Percentiles rank a stretch among this genome's conserved stretches.
phyloP scores from a whole-genome alignment of 2,329 filamentous ascomycete species.

The Colletotrichum sublineola region DNA sequence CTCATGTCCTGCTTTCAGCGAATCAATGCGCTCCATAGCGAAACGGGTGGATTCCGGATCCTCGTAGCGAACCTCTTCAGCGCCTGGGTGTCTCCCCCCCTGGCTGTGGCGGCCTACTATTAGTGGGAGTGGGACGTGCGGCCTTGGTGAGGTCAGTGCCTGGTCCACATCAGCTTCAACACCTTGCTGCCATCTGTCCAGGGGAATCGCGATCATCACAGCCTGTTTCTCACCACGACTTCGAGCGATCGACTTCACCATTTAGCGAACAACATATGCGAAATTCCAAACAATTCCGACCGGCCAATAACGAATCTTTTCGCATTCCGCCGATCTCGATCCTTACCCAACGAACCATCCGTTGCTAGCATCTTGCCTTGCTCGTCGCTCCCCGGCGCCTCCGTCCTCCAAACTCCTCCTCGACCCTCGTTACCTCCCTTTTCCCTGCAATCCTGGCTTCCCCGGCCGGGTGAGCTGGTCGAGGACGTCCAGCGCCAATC shows the following conservation, averaged over 20 bases:
- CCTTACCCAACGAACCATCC: not conserved
- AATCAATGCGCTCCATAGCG: conserved; percentile 4
- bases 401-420: conserved; percentile 11
- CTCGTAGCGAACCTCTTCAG: conserved; percentile 35
- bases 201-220: conserved; percentile 33
- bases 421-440: conserved; percentile 17
- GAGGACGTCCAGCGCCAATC: conserved; percentile 41
- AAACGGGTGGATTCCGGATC: not conserved
- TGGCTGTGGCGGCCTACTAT: conserved; percentile 8
- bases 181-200: conserved; percentile 37
- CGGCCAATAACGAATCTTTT: not conserved
- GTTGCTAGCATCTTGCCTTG: not conserved
- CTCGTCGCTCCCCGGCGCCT: conserved; percentile 26
- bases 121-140: conserved; percentile 29
- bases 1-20: not conserved
- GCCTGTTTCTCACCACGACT: conserved; percentile 16
- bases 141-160: conserved; percentile 39
- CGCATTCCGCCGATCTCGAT: conserved; percentile 3
- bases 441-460: conserved; percentile 42
- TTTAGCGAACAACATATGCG: not conserved
- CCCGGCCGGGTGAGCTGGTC: conserved; percentile 41
- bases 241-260: conserved; percentile 5
- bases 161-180: conserved; percentile 40
- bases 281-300: not conserved
- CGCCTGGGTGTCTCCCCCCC: conserved; percentile 3